phyloP scores from a whole-genome alignment of 805 yeast species.

The Candida andamanensis region DNA sequence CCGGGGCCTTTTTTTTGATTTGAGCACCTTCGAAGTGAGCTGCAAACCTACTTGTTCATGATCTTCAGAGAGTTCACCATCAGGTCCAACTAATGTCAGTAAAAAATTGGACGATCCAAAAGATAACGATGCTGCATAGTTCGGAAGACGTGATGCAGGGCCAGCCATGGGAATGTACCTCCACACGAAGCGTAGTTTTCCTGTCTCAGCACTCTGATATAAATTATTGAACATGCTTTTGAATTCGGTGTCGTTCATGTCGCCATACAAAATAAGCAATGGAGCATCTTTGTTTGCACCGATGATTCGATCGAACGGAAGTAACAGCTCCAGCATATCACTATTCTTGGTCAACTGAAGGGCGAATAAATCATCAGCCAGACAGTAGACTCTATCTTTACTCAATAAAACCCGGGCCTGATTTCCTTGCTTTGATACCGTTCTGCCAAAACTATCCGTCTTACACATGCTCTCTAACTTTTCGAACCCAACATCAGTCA shows the following conservation, averaged over 20 bases:
- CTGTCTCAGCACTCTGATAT: constrained; percentile 52
- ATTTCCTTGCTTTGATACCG: constrained; percentile 16
- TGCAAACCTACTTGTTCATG: constrained; percentile 49
- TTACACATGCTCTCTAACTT: constrained; percentile 17
- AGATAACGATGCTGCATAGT: constrained; percentile 64
- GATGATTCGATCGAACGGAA: constrained; percentile 59
- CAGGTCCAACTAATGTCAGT: no score
- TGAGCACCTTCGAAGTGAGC: constrained; percentile 34
- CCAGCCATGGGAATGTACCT: constrained; percentile 50
- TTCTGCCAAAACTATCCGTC: constrained; percentile 31
- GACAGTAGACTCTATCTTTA: constrained; percentile 54
- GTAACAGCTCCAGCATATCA: constrained; percentile 11
- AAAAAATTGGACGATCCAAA: constrained; percentile 37
- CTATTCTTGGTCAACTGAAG: constrained; percentile 50
- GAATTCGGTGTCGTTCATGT: constrained; percentile 47
- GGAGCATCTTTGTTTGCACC: constrained; percentile 51
- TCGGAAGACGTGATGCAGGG: constrained; percentile 28
- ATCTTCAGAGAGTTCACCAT: constrained; percentile 20
- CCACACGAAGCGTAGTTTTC: constrained; percentile 70
- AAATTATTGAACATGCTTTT: constrained; percentile 54
- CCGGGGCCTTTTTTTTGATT: constrained; percentile 10
- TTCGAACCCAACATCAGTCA: constrained; percentile 23
- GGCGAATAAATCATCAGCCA: constrained; percentile 73
- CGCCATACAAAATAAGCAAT: constrained; percentile 62
- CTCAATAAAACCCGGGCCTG: constrained; percentile 40